These are phyloP conservation scores for Leucoagaricus sp. DNA, from an alignment of 1,284 basidiomycete genomes.

Conservation along the genomic window DNA sequence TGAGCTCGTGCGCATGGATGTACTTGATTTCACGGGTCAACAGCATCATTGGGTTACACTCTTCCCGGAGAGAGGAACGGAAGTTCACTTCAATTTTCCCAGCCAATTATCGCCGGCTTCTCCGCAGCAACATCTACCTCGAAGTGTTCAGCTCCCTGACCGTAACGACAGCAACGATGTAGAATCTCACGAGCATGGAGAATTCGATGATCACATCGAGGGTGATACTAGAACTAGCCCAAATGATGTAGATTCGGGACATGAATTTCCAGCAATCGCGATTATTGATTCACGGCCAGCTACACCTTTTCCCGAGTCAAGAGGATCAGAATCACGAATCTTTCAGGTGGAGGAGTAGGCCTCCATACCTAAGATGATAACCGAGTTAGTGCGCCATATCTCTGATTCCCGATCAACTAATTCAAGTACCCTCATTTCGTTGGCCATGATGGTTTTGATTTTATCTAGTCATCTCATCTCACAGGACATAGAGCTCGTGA, in stretches of 20 bases:
- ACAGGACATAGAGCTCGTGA: no score
- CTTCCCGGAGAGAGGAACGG: constrained; percentile 3
- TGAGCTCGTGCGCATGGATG: constrained; percentile 7
- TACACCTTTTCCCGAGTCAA: no score
- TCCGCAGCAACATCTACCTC: background rate
- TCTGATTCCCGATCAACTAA: no score
- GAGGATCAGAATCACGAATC: background rate
- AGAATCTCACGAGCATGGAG: background rate
- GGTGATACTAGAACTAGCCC: background rate
- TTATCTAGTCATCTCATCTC: no score
- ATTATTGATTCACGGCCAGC: no score
- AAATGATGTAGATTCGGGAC: background rate
- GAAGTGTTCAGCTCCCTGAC: background rate
- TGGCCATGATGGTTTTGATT: no score
- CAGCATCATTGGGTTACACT: constrained; percentile 8
- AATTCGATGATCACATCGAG: background rate
- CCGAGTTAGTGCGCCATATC: no score
- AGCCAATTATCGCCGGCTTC: background rate
- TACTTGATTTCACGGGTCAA: constrained; percentile 10
- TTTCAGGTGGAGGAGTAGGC: background rate
- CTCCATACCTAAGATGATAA: no score
- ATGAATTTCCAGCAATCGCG: no score
- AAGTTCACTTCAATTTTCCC: constrained; percentile 4
- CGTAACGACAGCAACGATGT: background rate
- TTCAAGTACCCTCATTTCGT: no score